Percentiles rank a stretch among this genome's conserved stretches.
Conservation (phyloP, 106 monocot genomes). For the Phalaenopsis aphrodite region DNA sequence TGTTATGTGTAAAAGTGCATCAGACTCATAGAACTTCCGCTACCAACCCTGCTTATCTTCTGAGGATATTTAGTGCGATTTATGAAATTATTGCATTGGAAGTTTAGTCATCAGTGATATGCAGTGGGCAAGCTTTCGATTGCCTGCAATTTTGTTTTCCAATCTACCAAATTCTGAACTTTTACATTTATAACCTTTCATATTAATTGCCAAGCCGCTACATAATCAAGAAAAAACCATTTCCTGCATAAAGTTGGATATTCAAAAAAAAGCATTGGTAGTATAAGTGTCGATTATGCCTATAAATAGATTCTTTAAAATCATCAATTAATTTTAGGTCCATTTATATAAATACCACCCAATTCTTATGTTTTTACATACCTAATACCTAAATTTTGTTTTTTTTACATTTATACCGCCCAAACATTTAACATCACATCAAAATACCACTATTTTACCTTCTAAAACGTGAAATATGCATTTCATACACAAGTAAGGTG, state of each 20-base stretch:
- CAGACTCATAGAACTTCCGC: background rate
- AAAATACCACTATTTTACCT: too few species aligned
- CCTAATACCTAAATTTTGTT: too few species aligned
- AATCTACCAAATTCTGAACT: background rate
- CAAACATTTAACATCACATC: too few species aligned
- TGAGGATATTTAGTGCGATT: background rate
- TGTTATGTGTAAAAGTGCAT: background rate
- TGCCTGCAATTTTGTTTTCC: background rate
- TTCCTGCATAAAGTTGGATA: background rate
- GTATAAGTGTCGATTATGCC: too few species aligned
- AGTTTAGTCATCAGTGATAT: background rate
- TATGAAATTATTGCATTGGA: background rate
- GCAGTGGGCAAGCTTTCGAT: background rate
- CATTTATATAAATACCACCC: too few species aligned
- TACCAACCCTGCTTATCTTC: background rate
- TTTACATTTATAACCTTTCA: background rate
- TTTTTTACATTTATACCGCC: too few species aligned
- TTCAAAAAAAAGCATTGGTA: too few species aligned
- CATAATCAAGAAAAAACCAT: background rate
- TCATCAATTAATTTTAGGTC: too few species aligned
- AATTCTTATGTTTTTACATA: too few species aligned
- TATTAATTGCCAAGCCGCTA: background rate
- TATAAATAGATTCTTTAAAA: too few species aligned
- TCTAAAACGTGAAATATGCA: too few species aligned
- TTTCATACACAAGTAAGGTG: too few species aligned